Evolutionary conservation across 208 protist species (phyloP), one percentile per base, ranked within the genome.

Genomic region (Herpetomonas tarakana): DNA sequence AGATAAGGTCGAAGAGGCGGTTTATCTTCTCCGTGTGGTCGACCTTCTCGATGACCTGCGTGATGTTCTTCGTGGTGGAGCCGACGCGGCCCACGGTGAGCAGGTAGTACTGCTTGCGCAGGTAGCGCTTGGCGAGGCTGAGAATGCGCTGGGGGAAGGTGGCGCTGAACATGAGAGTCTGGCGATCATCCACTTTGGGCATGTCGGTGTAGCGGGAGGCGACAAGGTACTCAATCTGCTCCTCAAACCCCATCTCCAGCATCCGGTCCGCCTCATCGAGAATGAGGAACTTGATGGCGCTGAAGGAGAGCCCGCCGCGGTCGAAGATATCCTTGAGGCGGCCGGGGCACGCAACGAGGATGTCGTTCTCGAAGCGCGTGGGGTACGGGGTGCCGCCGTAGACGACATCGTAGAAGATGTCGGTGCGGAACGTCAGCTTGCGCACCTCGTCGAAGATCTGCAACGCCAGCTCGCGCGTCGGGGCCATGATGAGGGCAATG

Each of bases 171-270:
- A 99, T 98, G 19, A 99, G 85, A 30, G 98, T 99, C 76, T 99
- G 98, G 27, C 98, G 85, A 14, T 98, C 86, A 11, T 91, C 84
- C 19, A 94, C 74, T 7, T 49, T 55, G 0, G 91, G 91, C 96
- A 98, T 98, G 72, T 94, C 94, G 25, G 91, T 85, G 69, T 91
- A 91, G 39, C 78, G 71, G 26, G 97, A 80, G 2, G 94, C 88
- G 12, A 99, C 94, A 62, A 99, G 98, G 55, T 93, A 83, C 60
- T 98, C 93, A 67, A 99, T 99, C 82, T 99, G 98, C 62, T 97
- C 96, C 71, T 99, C 98, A 62, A 99, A 99, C 44, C 97, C 98
- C 97, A 99, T 99, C 79, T 99, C 98, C 26, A 99, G 83, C 98
- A 99, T 99, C 59, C 97, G 93, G 74, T 99, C 98, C 9, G 98